Evolutionary conservation across 148 eudicot species (phyloP).

Genomic region (Heliosperma pusillum): DNA sequence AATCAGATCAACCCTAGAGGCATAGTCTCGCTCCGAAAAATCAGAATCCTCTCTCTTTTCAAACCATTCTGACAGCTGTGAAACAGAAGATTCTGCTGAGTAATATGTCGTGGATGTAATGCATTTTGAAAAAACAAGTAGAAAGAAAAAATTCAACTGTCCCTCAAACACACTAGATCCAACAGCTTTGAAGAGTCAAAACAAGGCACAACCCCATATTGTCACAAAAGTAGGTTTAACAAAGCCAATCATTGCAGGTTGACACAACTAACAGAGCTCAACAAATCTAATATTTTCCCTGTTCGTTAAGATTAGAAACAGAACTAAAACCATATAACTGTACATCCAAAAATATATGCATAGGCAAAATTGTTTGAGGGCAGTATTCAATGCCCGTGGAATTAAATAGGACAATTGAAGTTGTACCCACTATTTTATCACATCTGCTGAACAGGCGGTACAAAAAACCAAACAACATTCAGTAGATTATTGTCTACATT

Average conservation of each 20-base stretch:
- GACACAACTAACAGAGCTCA: not conserved
- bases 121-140: not conserved
- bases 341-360: not conserved
- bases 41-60: constrained; percentile 45
- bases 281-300: not conserved
- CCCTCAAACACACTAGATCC: not conserved
- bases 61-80: constrained; percentile 82
- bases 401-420: not conserved
- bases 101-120: not conserved
- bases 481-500: not conserved
- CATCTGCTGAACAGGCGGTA: not conserved
- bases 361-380: not conserved
- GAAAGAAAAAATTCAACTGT: not conserved
- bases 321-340: not conserved
- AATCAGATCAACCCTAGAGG: constrained; percentile 68
- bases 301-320: not conserved
- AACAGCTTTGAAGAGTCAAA: not conserved
- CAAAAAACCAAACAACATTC: not conserved
- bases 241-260: not conserved
- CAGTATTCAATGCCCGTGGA: not conserved
- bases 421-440: not conserved
- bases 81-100: constrained; percentile 3
- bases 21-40: constrained; percentile 56
- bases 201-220: not conserved
- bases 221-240: not conserved